Conservation (phyloP, 164 flowering plant genomes). For the Dillenia suffruticosa region DNA sequence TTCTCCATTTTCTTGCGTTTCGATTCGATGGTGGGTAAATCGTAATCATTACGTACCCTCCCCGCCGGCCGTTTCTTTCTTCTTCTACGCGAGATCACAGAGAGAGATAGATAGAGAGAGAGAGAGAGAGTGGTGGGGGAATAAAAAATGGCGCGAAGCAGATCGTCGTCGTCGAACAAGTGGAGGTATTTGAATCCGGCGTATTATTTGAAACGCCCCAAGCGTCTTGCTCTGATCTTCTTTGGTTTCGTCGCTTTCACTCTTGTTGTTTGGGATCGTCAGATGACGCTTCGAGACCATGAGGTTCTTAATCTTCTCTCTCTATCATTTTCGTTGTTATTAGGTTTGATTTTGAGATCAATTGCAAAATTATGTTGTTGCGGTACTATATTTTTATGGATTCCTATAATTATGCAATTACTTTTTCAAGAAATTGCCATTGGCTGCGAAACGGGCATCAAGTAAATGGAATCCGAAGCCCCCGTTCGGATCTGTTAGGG, state of each 20-base stretch:
- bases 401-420: neutral
- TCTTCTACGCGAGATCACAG: too few species aligned
- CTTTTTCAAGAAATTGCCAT: neutral
- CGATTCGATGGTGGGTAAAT: too few species aligned
- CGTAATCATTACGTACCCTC: too few species aligned
- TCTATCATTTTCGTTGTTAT: neutral
- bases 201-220: slow-evolving; percentile 84
- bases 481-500: too few species aligned
- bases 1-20: too few species aligned
- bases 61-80: too few species aligned
- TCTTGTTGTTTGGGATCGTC: slow-evolving; percentile 89
- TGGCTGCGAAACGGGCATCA: neutral
- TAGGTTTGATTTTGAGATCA: neutral
- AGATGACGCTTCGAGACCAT: slow-evolving; percentile 70
- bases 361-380: neutral
- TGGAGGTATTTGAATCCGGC: slow-evolving; percentile 63
- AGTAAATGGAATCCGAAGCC: too few species aligned
- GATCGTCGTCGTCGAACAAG: slow-evolving; percentile 34
- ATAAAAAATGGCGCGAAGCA: slow-evolving; percentile 49
- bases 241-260: slow-evolving; percentile 52
- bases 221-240: slow-evolving; percentile 67
- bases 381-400: neutral
- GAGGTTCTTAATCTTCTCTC: slow-evolving; percentile 38
- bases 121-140: neutral
- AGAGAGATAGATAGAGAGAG: too few species aligned